Percentiles rank a stretch among this genome's conserved stretches.
phyloP scores from a whole-genome alignment of 192 early-diverging fungal genomes.

The Chytriomyces hyalinus region DNA sequence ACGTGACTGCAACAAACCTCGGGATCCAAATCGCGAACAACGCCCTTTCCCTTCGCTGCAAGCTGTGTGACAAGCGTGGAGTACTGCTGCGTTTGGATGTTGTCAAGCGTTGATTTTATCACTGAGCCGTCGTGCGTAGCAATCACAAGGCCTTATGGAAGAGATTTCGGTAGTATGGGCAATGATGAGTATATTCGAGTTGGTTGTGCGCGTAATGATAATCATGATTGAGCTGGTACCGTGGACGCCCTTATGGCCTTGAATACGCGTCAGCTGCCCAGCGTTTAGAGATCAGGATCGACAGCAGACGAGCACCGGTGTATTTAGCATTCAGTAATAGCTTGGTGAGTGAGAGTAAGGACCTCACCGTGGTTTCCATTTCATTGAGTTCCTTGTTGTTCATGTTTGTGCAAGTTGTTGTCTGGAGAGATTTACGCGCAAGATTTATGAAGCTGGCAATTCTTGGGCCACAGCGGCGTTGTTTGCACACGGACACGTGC shows the following conservation, averaged over 20 bases:
- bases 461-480: too few species aligned
- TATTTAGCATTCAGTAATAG: background rate
- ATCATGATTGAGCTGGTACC: slow-evolving; percentile 32
- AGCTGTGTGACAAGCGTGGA: slow-evolving; percentile 62
- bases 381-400: slow-evolving; percentile 30
- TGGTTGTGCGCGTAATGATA: background rate
- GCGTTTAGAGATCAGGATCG: background rate
- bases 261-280: slow-evolving; percentile 41
- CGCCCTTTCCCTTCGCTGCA: slow-evolving; percentile 51
- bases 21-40: slow-evolving; percentile 58
- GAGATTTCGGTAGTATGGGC: background rate
- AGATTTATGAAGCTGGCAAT: too few species aligned
- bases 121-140: slow-evolving; percentile 61
- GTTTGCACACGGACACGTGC: too few species aligned
- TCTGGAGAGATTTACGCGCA: too few species aligned
- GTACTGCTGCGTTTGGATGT: slow-evolving; percentile 66
- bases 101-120: slow-evolving; percentile 60
- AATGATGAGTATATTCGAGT: background rate
- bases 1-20: slow-evolving; percentile 41
- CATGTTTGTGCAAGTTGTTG: background rate
- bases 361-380: slow-evolving; percentile 32
- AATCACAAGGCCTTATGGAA: slow-evolving; percentile 51
- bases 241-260: slow-evolving; percentile 63
- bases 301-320: background rate
- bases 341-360: background rate